Conservation (phyloP, 148 eudicot genomes). For the Rhododendron simsii region DNA sequence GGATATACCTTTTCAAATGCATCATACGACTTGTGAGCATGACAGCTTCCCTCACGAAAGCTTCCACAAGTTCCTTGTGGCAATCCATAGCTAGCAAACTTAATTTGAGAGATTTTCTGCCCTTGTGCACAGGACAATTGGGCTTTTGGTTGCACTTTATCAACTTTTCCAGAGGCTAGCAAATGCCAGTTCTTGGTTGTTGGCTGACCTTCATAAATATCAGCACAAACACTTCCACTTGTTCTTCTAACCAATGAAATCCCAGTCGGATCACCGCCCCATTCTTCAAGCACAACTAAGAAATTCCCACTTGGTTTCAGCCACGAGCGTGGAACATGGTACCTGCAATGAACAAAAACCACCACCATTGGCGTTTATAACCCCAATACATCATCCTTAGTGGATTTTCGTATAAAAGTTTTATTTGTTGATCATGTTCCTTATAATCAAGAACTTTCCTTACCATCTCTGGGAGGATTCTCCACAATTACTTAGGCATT, state of each 20-base stretch:
- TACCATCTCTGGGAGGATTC: constrained; percentile 83
- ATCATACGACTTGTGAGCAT: constrained; percentile 9
- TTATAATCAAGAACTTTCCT: not conserved
- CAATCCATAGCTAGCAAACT: constrained; percentile 14
- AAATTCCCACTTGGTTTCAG: constrained; percentile 55
- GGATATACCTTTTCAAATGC: not conserved
- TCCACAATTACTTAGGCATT: constrained; percentile 68
- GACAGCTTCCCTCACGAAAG: constrained; percentile 11
- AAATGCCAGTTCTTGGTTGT: constrained; percentile 4
- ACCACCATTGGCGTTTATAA: not conserved
- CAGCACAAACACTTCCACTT: constrained; percentile 6
- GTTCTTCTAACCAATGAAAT: constrained; percentile 62
- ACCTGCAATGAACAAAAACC: constrained; percentile 40
- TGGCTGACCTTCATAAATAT: constrained; percentile 6
- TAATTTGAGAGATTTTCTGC: constrained; percentile 8
- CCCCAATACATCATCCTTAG: too few relatives aligned
- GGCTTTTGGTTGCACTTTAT: constrained; percentile 2
- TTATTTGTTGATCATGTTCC: not conserved
- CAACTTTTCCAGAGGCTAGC: constrained; percentile 2
- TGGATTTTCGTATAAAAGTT: not conserved
- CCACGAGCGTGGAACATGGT: constrained; percentile 86
- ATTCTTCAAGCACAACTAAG: constrained; percentile 71
- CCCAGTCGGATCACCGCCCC: constrained; percentile 67
- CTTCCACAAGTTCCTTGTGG: constrained; percentile 14
- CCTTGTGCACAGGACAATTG: constrained; percentile 7